phyloP scores from a whole-genome alignment of 441 rosid species.

The Dalechampia spathulata region DNA sequence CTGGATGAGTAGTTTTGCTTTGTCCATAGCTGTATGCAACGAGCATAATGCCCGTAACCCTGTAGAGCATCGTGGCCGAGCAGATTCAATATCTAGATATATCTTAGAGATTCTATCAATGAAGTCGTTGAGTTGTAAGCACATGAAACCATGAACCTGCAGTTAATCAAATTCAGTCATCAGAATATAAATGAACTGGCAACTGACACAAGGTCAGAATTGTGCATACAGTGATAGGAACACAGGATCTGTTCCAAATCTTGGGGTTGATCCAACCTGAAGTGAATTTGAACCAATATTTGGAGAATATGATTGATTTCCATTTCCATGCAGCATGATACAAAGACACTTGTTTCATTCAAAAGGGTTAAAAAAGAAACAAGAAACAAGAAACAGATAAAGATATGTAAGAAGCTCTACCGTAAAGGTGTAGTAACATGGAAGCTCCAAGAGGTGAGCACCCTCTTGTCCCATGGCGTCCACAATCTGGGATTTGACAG shows the following conservation, averaged over 20 bases:
- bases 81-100: slow-evolving; percentile 27
- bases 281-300: background rate
- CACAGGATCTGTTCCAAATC: background rate
- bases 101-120: slow-evolving; percentile 21
- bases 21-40: slow-evolving; percentile 23
- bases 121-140: slow-evolving; percentile 28
- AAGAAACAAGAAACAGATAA: background rate
- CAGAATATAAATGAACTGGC: too few relatives aligned
- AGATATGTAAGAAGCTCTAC: background rate
- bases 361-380: too few relatives aligned
- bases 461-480: background rate
- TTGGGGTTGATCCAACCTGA: background rate
- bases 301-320: too few relatives aligned
- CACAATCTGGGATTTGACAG: background rate
- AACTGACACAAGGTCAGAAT: too few relatives aligned
- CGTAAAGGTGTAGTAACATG: slow-evolving; percentile 6
- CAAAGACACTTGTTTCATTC: too few relatives aligned
- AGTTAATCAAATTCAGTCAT: background rate
- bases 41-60: slow-evolving; percentile 30
- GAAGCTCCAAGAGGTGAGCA: background rate
- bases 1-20: slow-evolving; percentile 32
- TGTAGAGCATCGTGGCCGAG: slow-evolving; percentile 30
- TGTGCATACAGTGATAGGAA: too few relatives aligned
- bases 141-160: slow-evolving; percentile 41
- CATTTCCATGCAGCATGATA: too few relatives aligned